Evolutionary conservation across 768 basidiomycete species (phyloP).

Genomic region (Agaricus blazei): DNA sequence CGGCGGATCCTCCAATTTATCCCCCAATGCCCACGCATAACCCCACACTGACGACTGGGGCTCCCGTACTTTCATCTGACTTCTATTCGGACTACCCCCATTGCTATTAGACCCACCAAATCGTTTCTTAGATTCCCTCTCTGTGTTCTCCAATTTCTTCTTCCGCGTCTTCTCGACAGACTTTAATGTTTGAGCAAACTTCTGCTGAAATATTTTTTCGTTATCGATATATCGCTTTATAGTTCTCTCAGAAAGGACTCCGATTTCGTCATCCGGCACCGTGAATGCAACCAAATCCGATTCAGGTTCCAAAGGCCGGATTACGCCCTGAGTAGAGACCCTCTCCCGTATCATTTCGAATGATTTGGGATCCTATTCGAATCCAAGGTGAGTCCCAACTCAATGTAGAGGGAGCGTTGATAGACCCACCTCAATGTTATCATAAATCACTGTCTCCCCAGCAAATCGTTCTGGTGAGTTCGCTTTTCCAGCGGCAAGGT

Average conservation of each 20-base stretch:
- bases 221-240: constrained; percentile 74
- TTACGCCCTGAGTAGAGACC: constrained; percentile 73
- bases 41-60: constrained; percentile 53
- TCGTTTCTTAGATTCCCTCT: constrained; percentile 56
- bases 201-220: constrained; percentile 55
- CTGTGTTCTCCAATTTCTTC: constrained; percentile 52
- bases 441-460: constrained; percentile 60
- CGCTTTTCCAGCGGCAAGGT: background rate
- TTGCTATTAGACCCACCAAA: constrained; percentile 33
- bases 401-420: background rate
- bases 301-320: constrained; percentile 77
- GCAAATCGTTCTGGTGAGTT: constrained; percentile 34
- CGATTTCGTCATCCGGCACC: constrained; percentile 62
- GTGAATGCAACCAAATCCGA: constrained; percentile 60
- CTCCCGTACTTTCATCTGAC: constrained; percentile 20
- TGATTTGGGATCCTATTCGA: constrained; percentile 28
- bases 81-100: constrained; percentile 6
- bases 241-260: constrained; percentile 68
- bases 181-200: constrained; percentile 53
- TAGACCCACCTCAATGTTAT: constrained; percentile 37
- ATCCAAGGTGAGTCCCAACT: background rate
- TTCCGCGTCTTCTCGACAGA: constrained; percentile 62
- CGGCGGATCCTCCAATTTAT: constrained; percentile 77
- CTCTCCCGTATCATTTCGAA: constrained; percentile 88
- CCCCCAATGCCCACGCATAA: constrained; percentile 78